Evolutionary conservation across 2,329 filamentous ascomycete species (phyloP), one percentile per base, ranked within the genome.

Genomic region (Venturia asperata): DNA sequence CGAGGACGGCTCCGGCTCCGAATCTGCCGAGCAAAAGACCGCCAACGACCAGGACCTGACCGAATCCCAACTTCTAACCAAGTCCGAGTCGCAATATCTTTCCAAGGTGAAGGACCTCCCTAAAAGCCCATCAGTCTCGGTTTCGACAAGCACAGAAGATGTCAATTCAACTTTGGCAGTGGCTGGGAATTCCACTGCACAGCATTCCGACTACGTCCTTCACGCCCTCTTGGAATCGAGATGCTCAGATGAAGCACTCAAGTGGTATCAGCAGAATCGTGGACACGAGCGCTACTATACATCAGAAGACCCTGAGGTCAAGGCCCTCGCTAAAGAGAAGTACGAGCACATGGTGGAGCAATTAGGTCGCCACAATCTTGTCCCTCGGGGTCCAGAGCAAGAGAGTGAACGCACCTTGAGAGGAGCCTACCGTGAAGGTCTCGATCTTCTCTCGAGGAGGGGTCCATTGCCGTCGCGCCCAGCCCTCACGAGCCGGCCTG

Each of bases 171-270:
- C 43, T 1, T 27, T 55, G 41, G 30, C 17, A 17, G 11, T 63
- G 1, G 30, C 13, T 37, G 62, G 27, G 3, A 43, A 43, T 55
- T n/a, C n/a, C 1, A 24, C 10, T 4, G 15, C n/a, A 11, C 62
- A 63, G 11, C 62, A 63, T 45, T 24, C 37, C 55, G 30, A 65
- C 15, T 56, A 42, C 17, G 67, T 80, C 13, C 68, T 81, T 5
- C 78, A 80, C 68, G 75, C 79, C 1, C 67, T 81, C 27, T 71
- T 81, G 1, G 79, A 81, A 69, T 76, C 79, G 56, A 74, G 76
- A 63, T 77, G 77, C 43, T 67, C 77, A 11, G 71, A 71, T 37
- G 72, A 79, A 62, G 76, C 77, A 13, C 71, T 77, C 43, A 69
- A 74, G 21, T 72, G 76, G 62, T 68, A 78, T 37, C 72, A 71